These are phyloP conservation scores for Citrus hindsii DNA, from an alignment of 345 rosid species.

Conservation along the genomic window DNA sequence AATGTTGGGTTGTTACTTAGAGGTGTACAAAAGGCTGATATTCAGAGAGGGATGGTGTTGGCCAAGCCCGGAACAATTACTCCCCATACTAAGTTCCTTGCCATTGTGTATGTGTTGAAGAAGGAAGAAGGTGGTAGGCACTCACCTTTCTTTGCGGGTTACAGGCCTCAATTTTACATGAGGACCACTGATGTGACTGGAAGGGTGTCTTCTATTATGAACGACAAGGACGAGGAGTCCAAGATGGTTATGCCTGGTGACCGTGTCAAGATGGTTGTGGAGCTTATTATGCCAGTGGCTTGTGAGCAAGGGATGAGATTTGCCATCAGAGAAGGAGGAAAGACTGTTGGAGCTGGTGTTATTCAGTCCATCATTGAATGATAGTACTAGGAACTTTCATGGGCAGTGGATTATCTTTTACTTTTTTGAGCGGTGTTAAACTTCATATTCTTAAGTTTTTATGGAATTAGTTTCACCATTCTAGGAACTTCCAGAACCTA, in stretches of 20 bases:
- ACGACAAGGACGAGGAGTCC: slow-evolving; percentile 88
- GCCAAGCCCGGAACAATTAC: slow-evolving; percentile 82
- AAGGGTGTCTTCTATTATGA: slow-evolving; percentile 69
- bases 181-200: slow-evolving; percentile 97
- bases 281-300: slow-evolving; percentile 89
- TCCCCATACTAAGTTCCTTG: slow-evolving; percentile 70
- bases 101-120: slow-evolving; percentile 88
- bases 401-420: background rate
- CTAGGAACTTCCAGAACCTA: slow-evolving; percentile 20
- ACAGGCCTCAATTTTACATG: slow-evolving; percentile 94
- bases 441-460: slow-evolving; percentile 23
- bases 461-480: slow-evolving; percentile 35
- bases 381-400: slow-evolving; percentile 13
- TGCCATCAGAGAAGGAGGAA: slow-evolving; percentile 96
- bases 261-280: slow-evolving; percentile 84
- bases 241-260: slow-evolving; percentile 99
- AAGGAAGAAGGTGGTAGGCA: slow-evolving; percentile 98
- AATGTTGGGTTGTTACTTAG: slow-evolving; percentile 89
- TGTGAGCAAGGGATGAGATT: slow-evolving; percentile 96
- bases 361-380: slow-evolving; percentile 69
- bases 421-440: slow-evolving; percentile 24
- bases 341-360: slow-evolving; percentile 95
- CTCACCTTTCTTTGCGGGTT: slow-evolving; percentile 84
- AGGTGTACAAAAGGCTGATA: slow-evolving; percentile 82
- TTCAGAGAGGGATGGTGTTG: slow-evolving; percentile 96